Percentiles rank a stretch among this genome's conserved stretches.
Evolutionary conservation across 257 asterid genomes (phyloP).

Genomic region (Voacanga thouarsii): DNA sequence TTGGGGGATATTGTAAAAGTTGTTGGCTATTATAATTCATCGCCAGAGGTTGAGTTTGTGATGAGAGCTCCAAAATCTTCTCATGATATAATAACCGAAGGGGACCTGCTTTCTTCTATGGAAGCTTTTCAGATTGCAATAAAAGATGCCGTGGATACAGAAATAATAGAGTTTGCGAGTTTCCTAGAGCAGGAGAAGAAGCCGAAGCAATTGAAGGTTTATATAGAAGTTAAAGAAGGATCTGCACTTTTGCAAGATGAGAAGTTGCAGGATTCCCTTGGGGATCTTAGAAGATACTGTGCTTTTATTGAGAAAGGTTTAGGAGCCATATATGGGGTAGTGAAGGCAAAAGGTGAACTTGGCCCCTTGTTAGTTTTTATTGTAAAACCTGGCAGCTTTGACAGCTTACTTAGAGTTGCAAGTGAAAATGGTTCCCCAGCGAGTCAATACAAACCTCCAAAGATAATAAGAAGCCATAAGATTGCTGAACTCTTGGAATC

Average conservation of each 20-base stretch:
- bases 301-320: slow-evolving; percentile 23
- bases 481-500: slow-evolving; percentile 18
- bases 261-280: slow-evolving; percentile 4
- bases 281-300: slow-evolving; percentile 25
- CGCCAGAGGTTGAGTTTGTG: slow-evolving; percentile 21
- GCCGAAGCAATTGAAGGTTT: slow-evolving; percentile 15
- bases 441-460: slow-evolving; percentile 22
- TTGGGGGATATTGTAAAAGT: slow-evolving; percentile 22
- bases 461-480: slow-evolving; percentile 15
- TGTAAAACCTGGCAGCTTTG: slow-evolving; percentile 22
- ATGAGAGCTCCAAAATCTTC: slow-evolving; percentile 25
- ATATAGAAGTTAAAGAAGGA: slow-evolving; percentile 8
- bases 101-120: slow-evolving; percentile 20
- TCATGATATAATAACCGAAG: slow-evolving; percentile 18
- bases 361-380: slow-evolving; percentile 20
- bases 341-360: slow-evolving; percentile 32
- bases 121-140: slow-evolving; percentile 5
- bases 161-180: slow-evolving; percentile 17
- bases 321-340: slow-evolving; percentile 31
- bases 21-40: slow-evolving; percentile 18
- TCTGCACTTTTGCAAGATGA: slow-evolving; percentile 7
- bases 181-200: neutral
- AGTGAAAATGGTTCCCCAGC: slow-evolving; percentile 15
- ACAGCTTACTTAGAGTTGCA: slow-evolving; percentile 14
- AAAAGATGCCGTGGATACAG: slow-evolving; percentile 9